Conservation (phyloP, 805 yeast genomes). For the Sungouiozyma ichnusensis region DNA sequence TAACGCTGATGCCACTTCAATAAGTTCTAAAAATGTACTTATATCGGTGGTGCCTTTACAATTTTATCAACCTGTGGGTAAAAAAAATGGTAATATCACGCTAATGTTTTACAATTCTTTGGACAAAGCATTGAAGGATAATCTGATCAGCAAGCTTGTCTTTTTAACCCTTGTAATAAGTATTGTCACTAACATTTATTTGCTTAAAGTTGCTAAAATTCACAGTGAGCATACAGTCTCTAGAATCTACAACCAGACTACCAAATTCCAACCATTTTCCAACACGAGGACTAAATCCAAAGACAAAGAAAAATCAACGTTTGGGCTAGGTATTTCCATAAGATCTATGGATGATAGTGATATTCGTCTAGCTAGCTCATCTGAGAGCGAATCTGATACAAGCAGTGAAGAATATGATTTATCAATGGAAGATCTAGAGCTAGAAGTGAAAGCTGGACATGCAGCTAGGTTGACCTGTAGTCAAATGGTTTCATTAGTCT, state of each 20-base stretch:
- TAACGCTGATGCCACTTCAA: slow-evolving; percentile 9
- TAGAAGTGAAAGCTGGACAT: slow-evolving; percentile 58
- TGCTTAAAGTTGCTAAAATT: slow-evolving; percentile 74
- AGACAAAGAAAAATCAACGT: background rate
- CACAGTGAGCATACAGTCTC: slow-evolving; percentile 37
- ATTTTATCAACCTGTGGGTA: slow-evolving; percentile 41
- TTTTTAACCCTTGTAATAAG: slow-evolving; percentile 65
- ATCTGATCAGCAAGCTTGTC: slow-evolving; percentile 65
- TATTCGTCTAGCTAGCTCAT: background rate
- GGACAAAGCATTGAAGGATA: slow-evolving; percentile 67
- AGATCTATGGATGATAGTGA: background rate
- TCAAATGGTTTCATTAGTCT: slow-evolving; percentile 64
- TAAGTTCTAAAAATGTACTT: slow-evolving; percentile 37
- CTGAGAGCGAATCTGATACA: slow-evolving; percentile 5
- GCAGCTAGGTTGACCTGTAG: slow-evolving; percentile 55
- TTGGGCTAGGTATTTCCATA: slow-evolving; percentile 1
- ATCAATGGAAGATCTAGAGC: slow-evolving; percentile 54
- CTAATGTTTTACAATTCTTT: slow-evolving; percentile 41
- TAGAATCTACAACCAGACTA: slow-evolving; percentile 16
- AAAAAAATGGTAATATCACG: slow-evolving; percentile 6
- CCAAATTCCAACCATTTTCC: background rate
- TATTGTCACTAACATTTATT: slow-evolving; percentile 69
- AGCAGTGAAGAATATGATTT: slow-evolving; percentile 25
- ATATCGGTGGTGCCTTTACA: slow-evolving; percentile 50
- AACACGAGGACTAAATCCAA: background rate